phyloP scores from a whole-genome alignment of 1,139 yeast species.

The Kodamaea derodonti region DNA sequence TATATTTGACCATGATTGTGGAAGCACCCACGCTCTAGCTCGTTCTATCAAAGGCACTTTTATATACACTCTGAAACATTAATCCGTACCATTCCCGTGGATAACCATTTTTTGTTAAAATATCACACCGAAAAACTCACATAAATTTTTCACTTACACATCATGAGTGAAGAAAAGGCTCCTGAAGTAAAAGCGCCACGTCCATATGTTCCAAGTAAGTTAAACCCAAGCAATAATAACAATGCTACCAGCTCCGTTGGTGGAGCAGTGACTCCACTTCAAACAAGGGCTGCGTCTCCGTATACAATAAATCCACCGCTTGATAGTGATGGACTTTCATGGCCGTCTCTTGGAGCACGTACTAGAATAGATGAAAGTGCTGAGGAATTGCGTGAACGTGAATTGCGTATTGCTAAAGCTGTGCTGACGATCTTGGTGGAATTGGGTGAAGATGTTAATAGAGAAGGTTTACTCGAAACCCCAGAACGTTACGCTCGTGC shows the following conservation, averaged over 20 bases:
- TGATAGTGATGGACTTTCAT: conserved; percentile 85
- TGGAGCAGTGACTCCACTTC: conserved; percentile 43
- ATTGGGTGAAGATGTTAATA: conserved; percentile 82
- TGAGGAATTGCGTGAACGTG: conserved; percentile 60
- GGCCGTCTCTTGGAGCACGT: conserved; percentile 93
- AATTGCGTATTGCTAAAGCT: conserved; percentile 75
- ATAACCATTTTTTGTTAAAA: conserved; percentile 2
- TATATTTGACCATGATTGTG: no score
- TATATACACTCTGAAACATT: no score
- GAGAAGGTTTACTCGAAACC: conserved; percentile 91
- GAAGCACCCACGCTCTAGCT: no score
- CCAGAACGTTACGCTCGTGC: conserved; percentile 97
- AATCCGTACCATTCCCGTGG: no score
- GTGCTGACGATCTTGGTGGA: conserved; percentile 78
- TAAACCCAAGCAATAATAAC: conserved; percentile 3
- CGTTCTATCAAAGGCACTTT: no score
- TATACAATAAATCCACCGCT: conserved; percentile 81
- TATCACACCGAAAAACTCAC: background rate
- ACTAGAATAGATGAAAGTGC: conserved; percentile 62
- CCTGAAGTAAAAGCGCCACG: conserved; percentile 3
- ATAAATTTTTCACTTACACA: conserved; percentile 1
- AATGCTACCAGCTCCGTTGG: background rate
- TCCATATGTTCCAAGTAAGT: conserved; percentile 7
- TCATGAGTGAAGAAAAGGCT: conserved; percentile 5
- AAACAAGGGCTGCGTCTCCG: conserved; percentile 79